Evolutionary conservation across 768 basidiomycete species (phyloP).

Genomic region (Boletus rubescentipes): DNA sequence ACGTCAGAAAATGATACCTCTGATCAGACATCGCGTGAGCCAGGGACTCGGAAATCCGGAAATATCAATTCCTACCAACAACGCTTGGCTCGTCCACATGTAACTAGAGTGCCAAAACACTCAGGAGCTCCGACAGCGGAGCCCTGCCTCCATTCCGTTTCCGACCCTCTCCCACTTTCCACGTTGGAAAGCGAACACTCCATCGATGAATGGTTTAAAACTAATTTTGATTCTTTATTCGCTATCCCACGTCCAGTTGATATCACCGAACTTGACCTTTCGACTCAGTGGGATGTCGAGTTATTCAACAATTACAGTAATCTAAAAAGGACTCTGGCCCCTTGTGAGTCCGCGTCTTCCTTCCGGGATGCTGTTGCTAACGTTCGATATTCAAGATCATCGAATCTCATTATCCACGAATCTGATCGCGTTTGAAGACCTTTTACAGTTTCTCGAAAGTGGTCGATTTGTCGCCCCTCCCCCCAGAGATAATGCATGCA

Average conservation of each 20-base stretch:
- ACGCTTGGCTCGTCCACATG: slow-evolving; percentile 34
- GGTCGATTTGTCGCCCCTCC: background rate
- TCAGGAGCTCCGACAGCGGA: slow-evolving; percentile 16
- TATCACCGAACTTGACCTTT: slow-evolving; percentile 23
- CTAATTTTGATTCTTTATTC: slow-evolving; percentile 22
- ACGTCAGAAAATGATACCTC: background rate
- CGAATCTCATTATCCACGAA: background rate
- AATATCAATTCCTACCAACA: slow-evolving; percentile 28
- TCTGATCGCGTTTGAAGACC: background rate
- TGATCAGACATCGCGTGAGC: background rate
- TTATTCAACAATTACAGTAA: slow-evolving; percentile 28
- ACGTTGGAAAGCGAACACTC: slow-evolving; percentile 14
- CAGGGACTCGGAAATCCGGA: background rate
- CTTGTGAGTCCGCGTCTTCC: background rate
- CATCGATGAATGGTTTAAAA: slow-evolving; percentile 38
- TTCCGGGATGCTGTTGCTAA: background rate
- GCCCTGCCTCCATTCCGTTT: slow-evolving; percentile 27
- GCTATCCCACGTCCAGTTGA: slow-evolving; percentile 24
- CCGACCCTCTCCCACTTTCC: slow-evolving; percentile 29
- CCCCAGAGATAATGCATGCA: background rate
- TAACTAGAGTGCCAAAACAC: slow-evolving; percentile 22
- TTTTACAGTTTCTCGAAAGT: slow-evolving; percentile 5
- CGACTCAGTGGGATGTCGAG: slow-evolving; percentile 32
- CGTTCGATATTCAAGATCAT: background rate
- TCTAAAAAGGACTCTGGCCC: background rate